Base-by-base conservation (phyloP, 352 stramenopile genomes). In the Phytophthora tentaculata region DNA sequence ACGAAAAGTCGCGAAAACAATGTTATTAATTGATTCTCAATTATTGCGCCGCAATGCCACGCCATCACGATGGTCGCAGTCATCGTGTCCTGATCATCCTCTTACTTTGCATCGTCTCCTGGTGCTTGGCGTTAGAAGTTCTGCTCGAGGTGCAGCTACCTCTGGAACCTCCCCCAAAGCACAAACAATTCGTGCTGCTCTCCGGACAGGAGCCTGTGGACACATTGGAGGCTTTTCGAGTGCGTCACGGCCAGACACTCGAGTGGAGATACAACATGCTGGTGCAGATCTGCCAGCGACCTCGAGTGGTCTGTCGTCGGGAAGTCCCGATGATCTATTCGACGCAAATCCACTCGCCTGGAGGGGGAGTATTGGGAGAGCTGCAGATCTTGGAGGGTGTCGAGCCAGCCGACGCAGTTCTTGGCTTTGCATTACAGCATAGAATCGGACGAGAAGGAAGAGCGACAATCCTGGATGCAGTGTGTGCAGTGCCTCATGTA, bases 321-420 rank as follows among this genome's bases (percentile, higher is more conserved):
- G 61, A 76, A 20, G 43, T 57, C 5, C 64, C 82, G 0, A 57
- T 81, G 48, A 50, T 88, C 53, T 91, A 83, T 54, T 69, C 72
- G 7, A 83, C 74, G 1, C 37, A 53, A 16, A 81, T 92, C 55
- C 45, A 62, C 5, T 56, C 67, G n/a, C 70, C 66, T 14, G 29
- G 49, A 5, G 74, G 69, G 13, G 71, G 63, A 8, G 19, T 56
- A 0, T 53, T 91, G 20, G 84, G 82, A 10, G 24, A 72, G 23
- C 62, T 92, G n/a, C 37, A 80, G 48, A 60, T 92, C 12, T 59
- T 89, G 16, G 82, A 90, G 58, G 79, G 51, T 14, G 65, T 83
- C 5, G 81, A 90, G 19, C 77, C 81, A 0, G 81, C 74, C 5
- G 81, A 92, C 47, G 73, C 62, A 3, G 68, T 92, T 19, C 53